Conservation (phyloP, 129 eudicot species). For the Ambrosia artemisiifolia region DNA sequence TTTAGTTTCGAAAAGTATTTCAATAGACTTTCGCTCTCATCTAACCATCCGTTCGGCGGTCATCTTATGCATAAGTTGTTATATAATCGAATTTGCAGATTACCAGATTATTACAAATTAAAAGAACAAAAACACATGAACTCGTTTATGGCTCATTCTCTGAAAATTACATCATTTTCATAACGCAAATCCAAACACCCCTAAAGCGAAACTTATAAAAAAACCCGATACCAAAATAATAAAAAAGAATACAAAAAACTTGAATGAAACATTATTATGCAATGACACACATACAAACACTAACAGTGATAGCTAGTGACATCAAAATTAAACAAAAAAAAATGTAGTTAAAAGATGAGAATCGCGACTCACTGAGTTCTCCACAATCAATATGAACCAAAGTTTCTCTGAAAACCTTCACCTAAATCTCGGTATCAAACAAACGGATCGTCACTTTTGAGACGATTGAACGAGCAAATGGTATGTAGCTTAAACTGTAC, state of each 20-base stretch:
- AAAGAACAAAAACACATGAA: neutral
- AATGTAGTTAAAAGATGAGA: constrained; percentile 4
- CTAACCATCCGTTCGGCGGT: neutral
- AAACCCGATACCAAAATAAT: neutral
- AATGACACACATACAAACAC: neutral
- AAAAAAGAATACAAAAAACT: neutral
- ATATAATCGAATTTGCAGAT: neutral
- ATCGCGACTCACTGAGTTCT: neutral
- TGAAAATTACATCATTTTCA: neutral
- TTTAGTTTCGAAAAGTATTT: too few species aligned
- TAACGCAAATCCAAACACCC: neutral
- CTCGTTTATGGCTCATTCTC: neutral
- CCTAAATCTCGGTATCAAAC: constrained; percentile 69
- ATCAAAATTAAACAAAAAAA: neutral
- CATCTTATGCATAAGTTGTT: neutral
- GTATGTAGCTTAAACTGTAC: constrained; percentile 95
- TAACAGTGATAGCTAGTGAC: neutral
- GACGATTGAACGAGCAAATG: constrained; percentile 77
- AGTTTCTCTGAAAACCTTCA: neutral
- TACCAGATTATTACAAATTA: neutral
- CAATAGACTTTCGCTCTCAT: neutral
- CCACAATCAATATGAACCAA: neutral
- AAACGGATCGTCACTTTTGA: constrained; percentile 72
- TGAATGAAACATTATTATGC: neutral
- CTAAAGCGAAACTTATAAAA: neutral